These are phyloP conservation scores for Mycena olivaceomarginata DNA, from an alignment of 768 basidiomycete species.

Conservation along the genomic window DNA sequence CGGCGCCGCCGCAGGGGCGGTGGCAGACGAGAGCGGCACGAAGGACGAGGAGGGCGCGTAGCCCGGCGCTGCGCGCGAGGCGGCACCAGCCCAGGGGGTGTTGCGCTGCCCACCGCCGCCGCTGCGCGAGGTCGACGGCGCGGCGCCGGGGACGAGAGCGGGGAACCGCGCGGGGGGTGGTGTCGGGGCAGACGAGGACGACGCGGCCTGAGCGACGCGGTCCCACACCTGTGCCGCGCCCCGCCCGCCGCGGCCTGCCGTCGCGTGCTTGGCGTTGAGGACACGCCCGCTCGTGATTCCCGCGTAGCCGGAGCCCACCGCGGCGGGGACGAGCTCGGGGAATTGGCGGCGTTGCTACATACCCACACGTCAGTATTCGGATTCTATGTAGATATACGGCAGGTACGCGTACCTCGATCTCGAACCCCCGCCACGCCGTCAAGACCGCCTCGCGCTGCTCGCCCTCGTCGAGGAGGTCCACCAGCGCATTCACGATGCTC, in stretches of 20 bases:
- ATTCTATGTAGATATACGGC: too few species aligned
- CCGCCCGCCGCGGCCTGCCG: constrained; percentile 73
- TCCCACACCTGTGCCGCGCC: constrained; percentile 85
- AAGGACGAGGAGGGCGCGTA: constrained; percentile 49
- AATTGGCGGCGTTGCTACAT: constrained; percentile 89
- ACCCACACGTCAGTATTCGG: constrained; percentile 7
- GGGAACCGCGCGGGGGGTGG: constrained; percentile 59
- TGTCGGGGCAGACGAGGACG: constrained; percentile 55
- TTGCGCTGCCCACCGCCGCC: constrained; percentile 69
- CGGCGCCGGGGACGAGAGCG: constrained; percentile 48
- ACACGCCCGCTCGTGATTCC: constrained; percentile 89
- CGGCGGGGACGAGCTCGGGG: constrained; percentile 81
- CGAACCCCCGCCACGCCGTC: constrained; percentile 88
- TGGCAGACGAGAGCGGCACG: constrained; percentile 48
- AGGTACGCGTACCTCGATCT: constrained; percentile 76
- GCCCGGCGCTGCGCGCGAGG: constrained; percentile 44
- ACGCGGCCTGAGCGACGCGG: constrained; percentile 90
- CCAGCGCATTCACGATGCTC: constrained; percentile 77
- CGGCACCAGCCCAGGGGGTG: constrained; percentile 77
- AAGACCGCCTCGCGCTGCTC: constrained; percentile 89
- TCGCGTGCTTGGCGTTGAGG: constrained; percentile 88
- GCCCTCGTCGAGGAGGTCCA: constrained; percentile 88
- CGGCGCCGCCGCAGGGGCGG: constrained; percentile 45
- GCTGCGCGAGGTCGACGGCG: constrained; percentile 51
- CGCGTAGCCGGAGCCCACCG: constrained; percentile 81